These are phyloP conservation scores for Huntiella abstrusa DNA, from an alignment of 2,329 filamentous ascomycete species.

Conservation along the genomic window DNA sequence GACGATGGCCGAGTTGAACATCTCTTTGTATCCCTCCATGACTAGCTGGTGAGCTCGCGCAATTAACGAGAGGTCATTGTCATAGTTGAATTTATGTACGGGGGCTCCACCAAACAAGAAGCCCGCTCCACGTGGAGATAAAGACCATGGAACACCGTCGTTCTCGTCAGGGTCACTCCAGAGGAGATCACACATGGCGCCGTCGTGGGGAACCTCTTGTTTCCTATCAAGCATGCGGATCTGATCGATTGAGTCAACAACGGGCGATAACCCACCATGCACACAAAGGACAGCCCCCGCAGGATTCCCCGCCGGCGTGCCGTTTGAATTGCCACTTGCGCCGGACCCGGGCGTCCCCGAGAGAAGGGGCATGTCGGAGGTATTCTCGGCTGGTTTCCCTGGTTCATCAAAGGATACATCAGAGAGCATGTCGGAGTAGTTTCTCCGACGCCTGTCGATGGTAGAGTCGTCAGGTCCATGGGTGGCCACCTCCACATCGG, in stretches of 20 bases:
- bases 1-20: constrained; percentile 91
- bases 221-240: constrained; percentile 89
- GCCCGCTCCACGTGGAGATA: constrained; percentile 82
- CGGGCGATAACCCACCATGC: constrained; percentile 76
- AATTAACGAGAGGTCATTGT: constrained; percentile 80
- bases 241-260: constrained; percentile 88
- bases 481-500: constrained; percentile 82
- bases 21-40: constrained; percentile 99
- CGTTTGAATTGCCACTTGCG: constrained; percentile 47
- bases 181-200: constrained; percentile 93
- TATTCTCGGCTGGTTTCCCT: constrained; percentile 10
- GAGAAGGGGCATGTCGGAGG: constrained; percentile 16
- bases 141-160: constrained; percentile 61
- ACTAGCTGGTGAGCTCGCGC: constrained; percentile 92
- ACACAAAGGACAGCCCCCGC: constrained; percentile 84
- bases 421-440: neutral
- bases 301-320: constrained; percentile 43
- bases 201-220: constrained; percentile 95
- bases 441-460: constrained; percentile 15
- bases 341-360: constrained; percentile 63
- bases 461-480: constrained; percentile 64
- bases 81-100: constrained; percentile 87
- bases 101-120: constrained; percentile 94
- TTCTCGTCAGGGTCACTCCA: constrained; percentile 99
- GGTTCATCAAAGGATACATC: neutral